Conservation (phyloP, 1,139 yeast species). For the Geotrichum candidum region DNA sequence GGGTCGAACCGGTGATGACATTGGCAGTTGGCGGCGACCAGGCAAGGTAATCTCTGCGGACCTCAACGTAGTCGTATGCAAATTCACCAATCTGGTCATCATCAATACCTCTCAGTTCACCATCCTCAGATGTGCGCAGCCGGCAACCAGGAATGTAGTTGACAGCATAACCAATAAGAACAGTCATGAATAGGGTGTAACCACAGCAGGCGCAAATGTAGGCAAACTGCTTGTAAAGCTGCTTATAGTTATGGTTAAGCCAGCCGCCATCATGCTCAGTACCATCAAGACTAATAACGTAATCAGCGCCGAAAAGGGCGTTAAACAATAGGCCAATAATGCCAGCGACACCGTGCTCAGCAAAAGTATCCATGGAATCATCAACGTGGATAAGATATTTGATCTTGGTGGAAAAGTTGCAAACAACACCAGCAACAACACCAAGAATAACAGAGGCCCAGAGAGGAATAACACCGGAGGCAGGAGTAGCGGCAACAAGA, state of each 20-base stretch:
- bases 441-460: constrained; percentile 92
- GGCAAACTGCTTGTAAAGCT: constrained; percentile 83
- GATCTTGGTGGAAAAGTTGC: constrained; percentile 86
- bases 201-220: constrained; percentile 70
- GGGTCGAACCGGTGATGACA: constrained; percentile 6
- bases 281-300: constrained; percentile 82
- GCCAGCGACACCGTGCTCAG: constrained; percentile 98
- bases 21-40: constrained; percentile 39
- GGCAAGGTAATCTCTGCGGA: constrained; percentile 84
- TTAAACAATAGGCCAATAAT: constrained; percentile 81
- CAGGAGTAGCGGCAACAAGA: constrained; percentile 92
- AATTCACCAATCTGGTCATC: constrained; percentile 98
- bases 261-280: constrained; percentile 88
- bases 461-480: constrained; percentile 83
- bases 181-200: constrained; percentile 73
- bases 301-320: constrained; percentile 79
- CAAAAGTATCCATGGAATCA: constrained; percentile 90
- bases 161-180: constrained; percentile 65
- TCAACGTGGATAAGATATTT: constrained; percentile 78
- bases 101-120: constrained; percentile 85
- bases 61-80: constrained; percentile 96
- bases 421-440: constrained; percentile 67
- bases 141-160: constrained; percentile 78
- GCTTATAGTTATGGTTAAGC: constrained; percentile 85
- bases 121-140: constrained; percentile 75